phyloP scores from a whole-genome alignment of 495 filamentous ascomycete genomes.

The Terfezia claveryi region DNA sequence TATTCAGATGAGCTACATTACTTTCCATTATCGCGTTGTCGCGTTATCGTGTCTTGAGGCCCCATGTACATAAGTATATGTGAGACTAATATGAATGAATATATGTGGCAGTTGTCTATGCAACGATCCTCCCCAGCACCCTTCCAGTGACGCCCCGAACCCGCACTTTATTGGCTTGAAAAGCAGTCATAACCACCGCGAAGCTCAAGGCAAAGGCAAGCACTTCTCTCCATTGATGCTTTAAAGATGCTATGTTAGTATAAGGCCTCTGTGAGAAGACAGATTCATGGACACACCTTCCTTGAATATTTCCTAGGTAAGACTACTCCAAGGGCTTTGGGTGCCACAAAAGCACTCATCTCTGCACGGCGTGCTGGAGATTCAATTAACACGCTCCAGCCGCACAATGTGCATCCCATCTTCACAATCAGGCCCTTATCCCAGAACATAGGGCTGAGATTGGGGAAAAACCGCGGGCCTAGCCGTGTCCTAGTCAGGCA shows the following conservation, averaged over 20 bases:
- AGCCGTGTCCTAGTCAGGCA: slow-evolving; percentile 64
- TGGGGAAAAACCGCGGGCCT: slow-evolving; percentile 43
- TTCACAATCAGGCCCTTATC: slow-evolving; percentile 47
- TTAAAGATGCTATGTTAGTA: slow-evolving; percentile 9
- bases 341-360: slow-evolving; percentile 66
- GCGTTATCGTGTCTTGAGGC: no score
- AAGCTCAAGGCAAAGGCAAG: slow-evolving; percentile 49
- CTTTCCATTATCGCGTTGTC: no score
- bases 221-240: slow-evolving; percentile 58
- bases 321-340: slow-evolving; percentile 54
- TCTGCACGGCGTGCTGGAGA: slow-evolving; percentile 46
- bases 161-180: slow-evolving; percentile 37
- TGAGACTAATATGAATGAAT: no score
- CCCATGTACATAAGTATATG: no score
- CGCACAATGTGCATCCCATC: slow-evolving; percentile 55
- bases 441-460: slow-evolving; percentile 25
- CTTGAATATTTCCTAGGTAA: slow-evolving; percentile 51
- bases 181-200: slow-evolving; percentile 52
- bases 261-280: no score
- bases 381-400: slow-evolving; percentile 68
- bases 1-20: no score
- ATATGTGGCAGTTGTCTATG: no score
- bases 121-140: slow-evolving; percentile 26
- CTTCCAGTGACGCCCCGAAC: slow-evolving; percentile 58
- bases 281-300: slow-evolving; percentile 25